Evolutionary conservation across 768 basidiomycete genomes (phyloP).

Genomic region (Cantharellus anzutake): DNA sequence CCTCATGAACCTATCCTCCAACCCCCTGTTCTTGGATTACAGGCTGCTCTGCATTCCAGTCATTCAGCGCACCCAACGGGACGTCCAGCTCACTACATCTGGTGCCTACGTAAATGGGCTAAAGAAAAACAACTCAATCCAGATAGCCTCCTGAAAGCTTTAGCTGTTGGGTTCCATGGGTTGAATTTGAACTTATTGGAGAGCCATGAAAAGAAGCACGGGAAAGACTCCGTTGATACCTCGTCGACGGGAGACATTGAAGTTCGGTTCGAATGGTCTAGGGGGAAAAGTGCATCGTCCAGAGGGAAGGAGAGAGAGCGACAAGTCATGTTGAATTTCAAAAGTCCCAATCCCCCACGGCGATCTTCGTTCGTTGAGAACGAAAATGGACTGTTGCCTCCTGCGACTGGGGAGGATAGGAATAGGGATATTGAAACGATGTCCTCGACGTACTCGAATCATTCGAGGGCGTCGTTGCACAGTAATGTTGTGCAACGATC

Average conservation of each 20-base stretch:
- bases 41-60: conserved; percentile 40
- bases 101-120: conserved; percentile 59
- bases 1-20: conserved; percentile 14
- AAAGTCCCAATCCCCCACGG: conserved; percentile 7
- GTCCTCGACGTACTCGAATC: conserved; percentile 3
- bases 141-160: conserved; percentile 14
- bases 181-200: background rate
- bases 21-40: conserved; percentile 43
- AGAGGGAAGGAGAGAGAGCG: conserved; percentile 7
- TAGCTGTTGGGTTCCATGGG: background rate
- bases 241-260: conserved; percentile 26
- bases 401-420: background rate
- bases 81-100: conserved; percentile 39
- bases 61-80: conserved; percentile 17
- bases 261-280: conserved; percentile 64
- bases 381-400: background rate
- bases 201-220: background rate
- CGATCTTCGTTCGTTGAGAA: background rate
- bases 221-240: background rate
- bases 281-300: conserved; percentile 23
- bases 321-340: too few species aligned
- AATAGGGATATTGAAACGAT: conserved; percentile 10
- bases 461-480: background rate
- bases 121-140: conserved; percentile 34
- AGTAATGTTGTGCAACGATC: background rate